Percentiles rank a stretch among this genome's conserved stretches.
Evolutionary conservation across 2,329 filamentous ascomycete species (phyloP).

Genomic region (Aspergillus uvarum): DNA sequence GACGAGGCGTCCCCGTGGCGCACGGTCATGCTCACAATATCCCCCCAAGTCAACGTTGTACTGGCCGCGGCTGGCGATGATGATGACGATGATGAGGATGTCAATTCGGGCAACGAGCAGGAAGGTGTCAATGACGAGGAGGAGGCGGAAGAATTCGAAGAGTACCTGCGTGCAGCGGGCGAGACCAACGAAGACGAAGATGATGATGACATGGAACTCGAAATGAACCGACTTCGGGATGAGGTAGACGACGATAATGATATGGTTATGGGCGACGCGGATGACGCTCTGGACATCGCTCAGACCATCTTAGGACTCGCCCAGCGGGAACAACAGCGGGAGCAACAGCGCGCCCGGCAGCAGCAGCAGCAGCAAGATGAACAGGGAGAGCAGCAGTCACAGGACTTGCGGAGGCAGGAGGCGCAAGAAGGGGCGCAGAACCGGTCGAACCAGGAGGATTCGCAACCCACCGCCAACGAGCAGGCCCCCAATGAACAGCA

Average conservation of each 20-base stretch:
- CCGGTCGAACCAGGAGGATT: not conserved
- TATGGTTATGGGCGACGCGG: constrained; percentile 55
- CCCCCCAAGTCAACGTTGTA: constrained; percentile 43
- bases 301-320: constrained; percentile 77
- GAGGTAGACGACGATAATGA: constrained; percentile 43
- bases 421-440: constrained; percentile 11
- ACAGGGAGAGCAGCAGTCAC: constrained; percentile 23
- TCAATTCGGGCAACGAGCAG: constrained; percentile 37
- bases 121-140: constrained; percentile 46
- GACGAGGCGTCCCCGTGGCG: constrained; percentile 52
- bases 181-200: constrained; percentile 49
- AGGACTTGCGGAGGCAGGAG: constrained; percentile 23
- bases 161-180: constrained; percentile 16
- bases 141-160: constrained; percentile 49
- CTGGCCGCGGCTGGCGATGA: constrained; percentile 50
- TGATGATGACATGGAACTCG: constrained; percentile 38
- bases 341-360: not conserved
- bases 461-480: constrained; percentile 18
- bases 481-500: constrained; percentile 14
- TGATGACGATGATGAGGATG: constrained; percentile 36
- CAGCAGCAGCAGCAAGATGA: constrained; percentile 24
- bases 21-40: constrained; percentile 42
- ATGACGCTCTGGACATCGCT: constrained; percentile 70
- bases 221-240: constrained; percentile 22
- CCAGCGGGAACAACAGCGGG: constrained; percentile 37